Percentiles rank a stretch among this genome's conserved stretches.
Conservation (phyloP, 441 rosid genomes). For the Erodium moschatum region DNA sequence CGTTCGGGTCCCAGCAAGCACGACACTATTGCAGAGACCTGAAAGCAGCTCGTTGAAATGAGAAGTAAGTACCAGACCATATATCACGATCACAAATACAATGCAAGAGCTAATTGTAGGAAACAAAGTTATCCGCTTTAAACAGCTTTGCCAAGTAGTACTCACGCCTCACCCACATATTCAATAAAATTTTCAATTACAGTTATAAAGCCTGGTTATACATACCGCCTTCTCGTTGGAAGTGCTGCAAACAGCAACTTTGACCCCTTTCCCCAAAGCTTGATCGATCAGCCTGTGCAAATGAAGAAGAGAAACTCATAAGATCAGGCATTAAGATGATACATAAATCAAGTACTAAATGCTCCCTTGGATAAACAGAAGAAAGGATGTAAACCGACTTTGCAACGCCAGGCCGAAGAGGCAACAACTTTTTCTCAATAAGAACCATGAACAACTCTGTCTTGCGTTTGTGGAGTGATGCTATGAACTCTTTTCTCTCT, state of each 20-base stretch:
- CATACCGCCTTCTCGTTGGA: conserved; percentile 97
- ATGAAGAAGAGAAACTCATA: conserved; percentile 15
- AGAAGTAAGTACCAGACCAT: conserved; percentile 1
- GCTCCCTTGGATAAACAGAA: conserved; percentile 11
- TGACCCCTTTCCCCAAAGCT: conserved; percentile 68
- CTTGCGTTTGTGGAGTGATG: conserved; percentile 77
- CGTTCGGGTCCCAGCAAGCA: conserved; percentile 81
- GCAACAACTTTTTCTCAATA: conserved; percentile 73
- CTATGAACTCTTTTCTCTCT: conserved; percentile 76
- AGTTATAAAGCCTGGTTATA: conserved; percentile 47
- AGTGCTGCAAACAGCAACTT: conserved; percentile 91
- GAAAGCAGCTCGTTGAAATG: conserved; percentile 23
- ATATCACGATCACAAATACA: background rate
- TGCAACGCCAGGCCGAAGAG: conserved; percentile 90
- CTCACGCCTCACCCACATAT: conserved; percentile 9
- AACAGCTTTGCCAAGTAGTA: background rate
- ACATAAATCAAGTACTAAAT: background rate
- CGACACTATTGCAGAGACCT: conserved; percentile 90
- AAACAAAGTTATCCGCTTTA: background rate
- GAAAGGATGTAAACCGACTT: conserved; percentile 40
- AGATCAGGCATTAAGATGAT: background rate
- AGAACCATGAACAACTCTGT: conserved; percentile 89
- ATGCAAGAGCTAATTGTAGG: background rate
- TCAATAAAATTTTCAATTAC: conserved; percentile 20
- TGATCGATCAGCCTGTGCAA: conserved; percentile 72